Percentiles rank a stretch among this genome's conserved stretches.
phyloP scores from a whole-genome alignment of 2,329 filamentous ascomycete genomes.

The Calonectria pseudoturangicola region DNA sequence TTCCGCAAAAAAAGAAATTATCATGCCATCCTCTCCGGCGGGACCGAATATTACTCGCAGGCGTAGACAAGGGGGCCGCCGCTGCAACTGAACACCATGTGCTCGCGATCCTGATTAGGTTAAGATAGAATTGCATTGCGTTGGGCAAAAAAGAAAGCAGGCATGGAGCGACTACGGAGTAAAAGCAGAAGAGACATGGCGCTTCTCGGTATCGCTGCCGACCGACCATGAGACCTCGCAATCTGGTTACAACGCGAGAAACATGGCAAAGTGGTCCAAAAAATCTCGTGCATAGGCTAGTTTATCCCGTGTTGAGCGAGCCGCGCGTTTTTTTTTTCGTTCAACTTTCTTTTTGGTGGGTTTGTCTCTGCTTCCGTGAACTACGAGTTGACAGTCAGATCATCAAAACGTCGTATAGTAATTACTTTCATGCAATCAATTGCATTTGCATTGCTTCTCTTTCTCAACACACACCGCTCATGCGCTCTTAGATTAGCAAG shows the following conservation, averaged over 20 bases:
- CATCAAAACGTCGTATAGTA: neutral
- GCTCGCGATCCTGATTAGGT: slow-evolving; percentile 4
- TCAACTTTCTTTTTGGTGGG: neutral
- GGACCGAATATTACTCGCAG: slow-evolving; percentile 1
- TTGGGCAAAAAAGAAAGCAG: neutral
- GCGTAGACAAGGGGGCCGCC: neutral
- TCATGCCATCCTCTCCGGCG: neutral
- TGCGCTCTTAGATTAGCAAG: neutral
- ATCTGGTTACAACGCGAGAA: neutral
- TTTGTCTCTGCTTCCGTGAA: slow-evolving; percentile 1
- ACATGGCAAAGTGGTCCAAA: neutral
- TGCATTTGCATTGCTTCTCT: neutral
- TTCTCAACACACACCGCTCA: slow-evolving; percentile 15
- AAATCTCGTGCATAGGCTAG: neutral
- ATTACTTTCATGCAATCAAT: neutral
- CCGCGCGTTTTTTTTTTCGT: neutral
- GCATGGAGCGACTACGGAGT: too few relatives aligned
- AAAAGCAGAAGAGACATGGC: neutral
- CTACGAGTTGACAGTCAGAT: neutral
- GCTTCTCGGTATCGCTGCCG: neutral
- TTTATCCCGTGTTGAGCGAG: neutral
- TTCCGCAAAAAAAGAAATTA: slow-evolving; percentile 8
- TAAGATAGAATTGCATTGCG: neutral
- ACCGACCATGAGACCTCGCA: slow-evolving; percentile 4
- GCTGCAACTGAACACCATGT: slow-evolving; percentile 2